These are phyloP conservation scores for Dictyostelium brefeldianum DNA, from an alignment of 78 protist species.

Conservation along the genomic window DNA sequence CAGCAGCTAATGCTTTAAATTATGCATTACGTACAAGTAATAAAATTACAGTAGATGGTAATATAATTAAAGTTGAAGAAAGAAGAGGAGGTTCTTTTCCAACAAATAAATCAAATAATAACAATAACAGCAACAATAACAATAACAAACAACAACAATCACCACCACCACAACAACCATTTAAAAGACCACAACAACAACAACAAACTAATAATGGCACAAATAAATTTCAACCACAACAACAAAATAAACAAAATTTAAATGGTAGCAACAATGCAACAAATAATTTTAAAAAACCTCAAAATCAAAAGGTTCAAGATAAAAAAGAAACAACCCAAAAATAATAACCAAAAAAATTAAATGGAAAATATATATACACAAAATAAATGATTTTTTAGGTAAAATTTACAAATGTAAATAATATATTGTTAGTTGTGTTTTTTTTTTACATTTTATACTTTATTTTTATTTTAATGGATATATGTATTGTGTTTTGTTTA, in stretches of 20 bases:
- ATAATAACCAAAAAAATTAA: too few relatives aligned
- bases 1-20: slow-evolving; percentile 20
- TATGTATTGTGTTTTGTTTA: too few relatives aligned
- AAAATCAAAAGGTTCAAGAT: slow-evolving; percentile 1
- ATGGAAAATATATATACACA: too few relatives aligned
- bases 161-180: not conserved
- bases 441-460: too few relatives aligned
- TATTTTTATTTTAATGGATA: too few relatives aligned
- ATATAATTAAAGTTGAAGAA: slow-evolving; percentile 40
- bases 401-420: too few relatives aligned
- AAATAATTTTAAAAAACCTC: slow-evolving; percentile 16
- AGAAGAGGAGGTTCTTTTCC: slow-evolving; percentile 1
- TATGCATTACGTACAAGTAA: not conserved
- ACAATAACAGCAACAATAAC: not conserved
- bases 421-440: too few relatives aligned
- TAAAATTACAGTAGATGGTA: slow-evolving; percentile 16
- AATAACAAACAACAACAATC: not conserved
- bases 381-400: too few relatives aligned
- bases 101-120: not conserved
- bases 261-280: not conserved
- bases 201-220: not conserved
- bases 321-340: not conserved
- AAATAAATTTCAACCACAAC: not conserved
- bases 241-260: slow-evolving; percentile 18
- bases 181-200: slow-evolving; percentile 15